Conservation (phyloP, 1,139 yeast species). For the Candida dubliniensis region DNA sequence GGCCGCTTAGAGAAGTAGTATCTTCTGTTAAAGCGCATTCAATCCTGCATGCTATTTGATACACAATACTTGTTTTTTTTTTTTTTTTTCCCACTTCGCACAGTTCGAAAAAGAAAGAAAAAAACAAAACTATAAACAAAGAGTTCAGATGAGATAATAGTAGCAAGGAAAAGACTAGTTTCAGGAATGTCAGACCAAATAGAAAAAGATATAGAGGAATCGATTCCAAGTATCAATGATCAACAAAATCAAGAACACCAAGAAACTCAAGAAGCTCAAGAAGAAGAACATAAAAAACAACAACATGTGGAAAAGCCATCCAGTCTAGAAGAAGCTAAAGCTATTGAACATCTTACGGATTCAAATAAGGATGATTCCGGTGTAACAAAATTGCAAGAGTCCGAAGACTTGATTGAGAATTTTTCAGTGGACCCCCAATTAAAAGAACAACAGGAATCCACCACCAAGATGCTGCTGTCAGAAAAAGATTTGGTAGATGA, state of each 20-base stretch:
- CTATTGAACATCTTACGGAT: too few species aligned
- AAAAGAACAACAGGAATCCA: constrained; percentile 1
- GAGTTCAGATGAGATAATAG: not conserved
- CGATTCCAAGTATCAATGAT: not conserved
- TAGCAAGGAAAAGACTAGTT: not conserved
- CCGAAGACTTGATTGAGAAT: not conserved
- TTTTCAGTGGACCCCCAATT: not conserved
- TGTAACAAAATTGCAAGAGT: too few species aligned
- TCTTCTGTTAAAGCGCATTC: too few species aligned
- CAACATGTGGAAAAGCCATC: too few species aligned
- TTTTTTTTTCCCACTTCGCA: not conserved
- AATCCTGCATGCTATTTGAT: too few species aligned
- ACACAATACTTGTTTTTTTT: not conserved
- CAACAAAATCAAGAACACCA: not conserved
- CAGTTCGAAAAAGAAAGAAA: not conserved
- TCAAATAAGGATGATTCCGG: too few species aligned
- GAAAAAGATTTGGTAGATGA: constrained; percentile 4
- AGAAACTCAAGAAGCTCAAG: not conserved
- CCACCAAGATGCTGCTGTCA: too few species aligned
- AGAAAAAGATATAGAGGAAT: not conserved
- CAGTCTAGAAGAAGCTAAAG: too few species aligned
- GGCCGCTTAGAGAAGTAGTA: too few species aligned
- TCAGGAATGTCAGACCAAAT: not conserved
- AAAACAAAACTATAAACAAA: not conserved
- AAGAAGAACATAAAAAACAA: not conserved